A percentile compares a stretch with the other conserved stretches of the same genome.
Conservation (phyloP, 2,329 filamentous ascomycete genomes). For the Chaetoscypha palmicola region DNA sequence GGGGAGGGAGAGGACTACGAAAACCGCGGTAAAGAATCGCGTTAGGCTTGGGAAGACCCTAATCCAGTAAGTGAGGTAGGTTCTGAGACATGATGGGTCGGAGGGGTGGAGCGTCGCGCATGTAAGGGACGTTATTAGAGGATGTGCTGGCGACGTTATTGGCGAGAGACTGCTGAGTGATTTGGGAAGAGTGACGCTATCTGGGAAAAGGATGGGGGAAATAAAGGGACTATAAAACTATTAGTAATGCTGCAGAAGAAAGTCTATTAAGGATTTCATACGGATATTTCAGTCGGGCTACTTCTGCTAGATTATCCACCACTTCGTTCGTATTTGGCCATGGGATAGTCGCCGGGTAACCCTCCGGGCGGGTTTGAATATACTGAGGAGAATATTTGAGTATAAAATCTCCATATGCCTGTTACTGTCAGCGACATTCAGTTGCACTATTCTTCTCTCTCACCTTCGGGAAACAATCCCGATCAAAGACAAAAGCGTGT, state of each 20-base stretch:
- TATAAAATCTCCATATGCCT: conserved; percentile 57
- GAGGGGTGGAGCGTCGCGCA: conserved; percentile 85
- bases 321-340: conserved; percentile 76
- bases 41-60: conserved; percentile 72
- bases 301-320: conserved; percentile 72
- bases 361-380: conserved; percentile 62
- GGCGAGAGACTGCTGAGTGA: conserved; percentile 64
- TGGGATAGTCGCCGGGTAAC: conserved; percentile 55
- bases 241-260: too few species aligned
- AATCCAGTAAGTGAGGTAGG: conserved; percentile 82
- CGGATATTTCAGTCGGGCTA: conserved; percentile 80
- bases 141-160: conserved; percentile 78
- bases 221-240: conserved; percentile 59
- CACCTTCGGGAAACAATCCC: conserved; percentile 63
- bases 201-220: conserved; percentile 81
- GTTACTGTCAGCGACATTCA: conserved; percentile 7
- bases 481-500: conserved; percentile 70
- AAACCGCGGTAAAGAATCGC: conserved; percentile 70
- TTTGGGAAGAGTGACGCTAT: conserved; percentile 56
- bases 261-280: too few species aligned
- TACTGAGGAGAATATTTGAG: conserved; percentile 68
- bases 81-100: conserved; percentile 81
- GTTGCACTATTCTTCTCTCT: conserved; percentile 29
- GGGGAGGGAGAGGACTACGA: conserved; percentile 59
- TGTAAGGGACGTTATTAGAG: conserved; percentile 74